phyloP scores from a whole-genome alignment of 2,329 filamentous ascomycete genomes.

The Raffaelea arxii region DNA sequence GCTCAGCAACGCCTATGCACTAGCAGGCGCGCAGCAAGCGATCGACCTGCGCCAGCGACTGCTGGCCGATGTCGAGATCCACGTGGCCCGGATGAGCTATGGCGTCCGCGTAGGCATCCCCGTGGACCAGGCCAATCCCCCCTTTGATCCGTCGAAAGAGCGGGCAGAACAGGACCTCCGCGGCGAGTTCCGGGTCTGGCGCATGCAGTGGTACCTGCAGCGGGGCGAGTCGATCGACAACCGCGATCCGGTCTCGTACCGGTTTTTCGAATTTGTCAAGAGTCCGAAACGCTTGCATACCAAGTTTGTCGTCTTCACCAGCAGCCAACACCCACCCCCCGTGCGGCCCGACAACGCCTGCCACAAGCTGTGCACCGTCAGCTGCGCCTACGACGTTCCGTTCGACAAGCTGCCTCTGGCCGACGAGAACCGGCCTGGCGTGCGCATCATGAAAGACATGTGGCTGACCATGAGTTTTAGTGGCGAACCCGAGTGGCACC shows the following conservation, averaged over 20 bases:
- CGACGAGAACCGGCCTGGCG: background rate
- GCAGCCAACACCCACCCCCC: constrained; percentile 3
- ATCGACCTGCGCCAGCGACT: constrained; percentile 4
- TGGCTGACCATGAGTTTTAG: constrained; percentile 9
- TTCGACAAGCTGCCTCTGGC: constrained; percentile 6
- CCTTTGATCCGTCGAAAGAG: background rate
- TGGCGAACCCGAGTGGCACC: constrained; percentile 8
- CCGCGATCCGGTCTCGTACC: constrained; percentile 9
- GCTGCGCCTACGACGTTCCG: constrained; percentile 7
- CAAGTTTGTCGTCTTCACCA: constrained; percentile 6
- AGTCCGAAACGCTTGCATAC: background rate
- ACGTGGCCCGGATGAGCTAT: constrained; percentile 7
- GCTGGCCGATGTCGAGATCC: constrained; percentile 3
- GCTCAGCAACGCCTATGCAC: constrained; percentile 5
- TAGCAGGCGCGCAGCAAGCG: background rate
- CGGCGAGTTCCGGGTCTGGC: constrained; percentile 7
- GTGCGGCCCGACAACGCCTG: constrained; percentile 3
- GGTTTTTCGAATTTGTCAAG: constrained; percentile 7
- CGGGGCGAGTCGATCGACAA: constrained; percentile 9
- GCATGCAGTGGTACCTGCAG: constrained; percentile 9
- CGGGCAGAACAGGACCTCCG: background rate
- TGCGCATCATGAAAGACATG: constrained; percentile 8
- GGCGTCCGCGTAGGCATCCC: constrained; percentile 7
- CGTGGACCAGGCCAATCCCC: constrained; percentile 1
- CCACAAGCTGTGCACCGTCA: constrained; percentile 4